phyloP scores from a whole-genome alignment of 73 alveolate genomes.

The Paramecium octaurelia region DNA sequence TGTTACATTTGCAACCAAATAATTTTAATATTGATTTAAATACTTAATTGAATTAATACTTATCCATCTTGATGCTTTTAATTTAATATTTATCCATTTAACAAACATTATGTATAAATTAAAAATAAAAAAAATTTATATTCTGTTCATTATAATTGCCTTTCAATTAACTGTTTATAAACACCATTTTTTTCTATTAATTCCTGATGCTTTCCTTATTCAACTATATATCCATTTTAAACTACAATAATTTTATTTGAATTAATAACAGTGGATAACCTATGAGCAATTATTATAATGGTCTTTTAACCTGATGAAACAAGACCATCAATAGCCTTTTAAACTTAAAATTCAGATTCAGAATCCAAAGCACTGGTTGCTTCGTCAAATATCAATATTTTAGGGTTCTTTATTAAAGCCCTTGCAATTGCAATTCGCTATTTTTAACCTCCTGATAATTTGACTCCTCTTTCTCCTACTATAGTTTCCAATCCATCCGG shows the following conservation, averaged over 20 bases:
- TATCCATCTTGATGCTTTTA: too few species aligned
- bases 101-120: too few species aligned
- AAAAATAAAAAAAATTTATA: too few species aligned
- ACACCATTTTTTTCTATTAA: conserved; percentile 62
- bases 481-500: conserved; percentile 67
- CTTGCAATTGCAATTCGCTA: conserved; percentile 88
- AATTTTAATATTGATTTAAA: too few species aligned
- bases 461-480: conserved; percentile 80
- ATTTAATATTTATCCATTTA: too few species aligned
- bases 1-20: too few species aligned
- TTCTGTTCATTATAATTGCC: conserved; percentile 14
- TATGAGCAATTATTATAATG: conserved; percentile 78
- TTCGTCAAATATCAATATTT: conserved; percentile 83
- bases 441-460: conserved; percentile 87
- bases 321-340: conserved; percentile 66
- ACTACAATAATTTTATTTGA: conserved; percentile 75
- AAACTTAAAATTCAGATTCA: conserved; percentile 71
- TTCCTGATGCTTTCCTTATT: conserved; percentile 73
- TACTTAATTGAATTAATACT: too few species aligned
- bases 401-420: conserved; percentile 78
- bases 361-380: conserved; percentile 89
- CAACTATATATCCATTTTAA: conserved; percentile 72
- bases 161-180: conserved; percentile 31
- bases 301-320: conserved; percentile 67
- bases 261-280: conserved; percentile 70